Evolutionary conservation across 2,329 filamentous ascomycete species (phyloP).

Genomic region (Cladophialophora yegresii): DNA sequence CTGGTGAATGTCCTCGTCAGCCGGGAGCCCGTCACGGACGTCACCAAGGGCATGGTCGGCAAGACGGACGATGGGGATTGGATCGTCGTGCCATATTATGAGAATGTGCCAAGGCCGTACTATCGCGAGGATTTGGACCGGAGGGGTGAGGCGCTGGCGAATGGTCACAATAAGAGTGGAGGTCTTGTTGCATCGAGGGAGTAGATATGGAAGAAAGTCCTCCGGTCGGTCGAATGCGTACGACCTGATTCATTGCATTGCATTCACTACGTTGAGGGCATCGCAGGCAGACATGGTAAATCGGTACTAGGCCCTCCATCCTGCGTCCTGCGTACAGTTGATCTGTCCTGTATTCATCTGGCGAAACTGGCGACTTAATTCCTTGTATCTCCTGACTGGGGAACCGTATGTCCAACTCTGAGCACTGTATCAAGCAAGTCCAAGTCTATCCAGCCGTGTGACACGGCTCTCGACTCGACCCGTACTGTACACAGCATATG

Average conservation of each 20-base stretch:
- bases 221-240: too few species aligned
- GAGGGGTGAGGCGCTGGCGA: not conserved
- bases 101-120: conserved; percentile 47
- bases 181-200: too few species aligned
- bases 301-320: not conserved
- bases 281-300: not conserved
- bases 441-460: not conserved
- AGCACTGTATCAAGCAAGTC: not conserved
- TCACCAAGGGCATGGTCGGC: conserved; percentile 45
- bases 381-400: not conserved
- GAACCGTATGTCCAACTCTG: too few species aligned
- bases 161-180: conserved; percentile 4
- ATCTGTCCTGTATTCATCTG: not conserved
- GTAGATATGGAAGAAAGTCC: too few species aligned
- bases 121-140: conserved; percentile 13
- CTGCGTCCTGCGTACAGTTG: not conserved
- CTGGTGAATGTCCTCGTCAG: conserved; percentile 49
- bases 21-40: conserved; percentile 39
- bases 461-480: too few species aligned
- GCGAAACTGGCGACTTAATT: not conserved
- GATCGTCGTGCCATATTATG: conserved; percentile 54
- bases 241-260: too few species aligned
- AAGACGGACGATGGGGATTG: conserved; percentile 46
- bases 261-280: not conserved
- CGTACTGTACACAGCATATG: too few species aligned